Evolutionary conservation across 176 grass and related monocot genomes (phyloP), one percentile per base, ranked within the genome.

Genomic region (Guadua angustifolia): DNA sequence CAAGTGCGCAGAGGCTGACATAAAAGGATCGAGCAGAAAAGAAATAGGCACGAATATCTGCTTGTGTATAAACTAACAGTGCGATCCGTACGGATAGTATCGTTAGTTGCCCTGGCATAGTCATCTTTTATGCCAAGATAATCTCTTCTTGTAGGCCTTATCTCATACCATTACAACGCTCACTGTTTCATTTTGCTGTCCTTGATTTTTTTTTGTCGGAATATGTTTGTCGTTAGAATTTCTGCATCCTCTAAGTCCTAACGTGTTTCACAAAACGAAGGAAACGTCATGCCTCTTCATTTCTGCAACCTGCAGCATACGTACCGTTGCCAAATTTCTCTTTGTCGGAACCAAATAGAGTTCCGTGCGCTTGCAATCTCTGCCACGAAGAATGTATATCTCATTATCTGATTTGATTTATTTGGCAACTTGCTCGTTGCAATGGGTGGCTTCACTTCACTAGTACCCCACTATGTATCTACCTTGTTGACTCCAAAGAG

Each of bases 11-110:
- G 15, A n/a, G 18, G 18, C 78, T 40, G 78, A 69, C 71, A 63
- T 77, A 4, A 77, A 82, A 88, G 72, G 78, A n/a, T n/a, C n/a
- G n/a, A 13, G 8, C 47, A 47, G 18, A 43, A 11, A 66, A 58
- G 35, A 33, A 78, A 19, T 43, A 29, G 2, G 40, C 58, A 43
- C 14, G 57, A 38, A 12, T 33, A 49, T 35, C 17, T 47, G 62
- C 40, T 16, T 19, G 61, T 75, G 15, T 5, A 19, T 24, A 60
- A 61, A 71, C n/a, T 52, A 40, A n/a, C 43, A 40, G 22, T 0
- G 2, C 10, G 35, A 57, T 77, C 53, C 55, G 35, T 35, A 60
- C 35, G 44, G 10, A 32, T 13, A 9, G 29, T 19, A 32, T 75
- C 25, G 44, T 69, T n/a, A 61, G 36, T 16, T 72, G 73, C 61